phyloP scores from a whole-genome alignment of 2,329 filamentous ascomycete species.

The Diaporthe humulicola region DNA sequence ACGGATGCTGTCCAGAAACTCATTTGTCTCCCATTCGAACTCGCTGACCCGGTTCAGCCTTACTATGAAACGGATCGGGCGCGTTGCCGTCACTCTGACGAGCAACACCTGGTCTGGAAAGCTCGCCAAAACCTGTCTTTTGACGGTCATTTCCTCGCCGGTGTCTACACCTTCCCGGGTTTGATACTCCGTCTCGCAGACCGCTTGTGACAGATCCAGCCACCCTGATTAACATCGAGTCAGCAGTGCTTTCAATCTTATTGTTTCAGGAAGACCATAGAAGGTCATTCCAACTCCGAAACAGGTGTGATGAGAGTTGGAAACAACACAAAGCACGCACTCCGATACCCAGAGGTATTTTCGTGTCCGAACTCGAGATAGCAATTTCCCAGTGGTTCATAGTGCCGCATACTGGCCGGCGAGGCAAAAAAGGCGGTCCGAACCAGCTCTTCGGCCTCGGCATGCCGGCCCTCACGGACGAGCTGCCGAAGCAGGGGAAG shows the following conservation, averaged over 20 bases:
- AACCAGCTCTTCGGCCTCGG: slow-evolving; percentile 56
- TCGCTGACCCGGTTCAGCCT: slow-evolving; percentile 55
- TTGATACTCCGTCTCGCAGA: slow-evolving; percentile 35
- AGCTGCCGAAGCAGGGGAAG: slow-evolving; percentile 55
- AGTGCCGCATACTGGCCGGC: slow-evolving; percentile 60
- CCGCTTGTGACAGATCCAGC: slow-evolving; percentile 41
- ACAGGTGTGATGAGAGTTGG: not conserved
- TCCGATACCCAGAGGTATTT: not conserved
- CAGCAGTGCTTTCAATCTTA: not conserved
- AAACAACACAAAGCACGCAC: not conserved
- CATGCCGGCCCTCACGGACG: slow-evolving; percentile 55
- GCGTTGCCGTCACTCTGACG: slow-evolving; percentile 41
- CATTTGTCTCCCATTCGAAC: slow-evolving; percentile 57
- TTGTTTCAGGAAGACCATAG: not conserved
- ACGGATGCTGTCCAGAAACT: slow-evolving; percentile 55
- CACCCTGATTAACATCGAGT: not conserved
- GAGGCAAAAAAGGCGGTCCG: slow-evolving; percentile 58
- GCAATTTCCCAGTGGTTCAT: slow-evolving; percentile 56
- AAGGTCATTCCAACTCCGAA: slow-evolving; percentile 25
- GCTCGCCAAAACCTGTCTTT: slow-evolving; percentile 42
- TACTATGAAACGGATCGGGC: slow-evolving; percentile 43
- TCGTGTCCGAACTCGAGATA: slow-evolving; percentile 56
- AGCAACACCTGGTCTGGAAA: slow-evolving; percentile 40
- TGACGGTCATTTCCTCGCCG: slow-evolving; percentile 30
- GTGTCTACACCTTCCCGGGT: not conserved